Evolutionary conservation across 495 filamentous ascomycete genomes (phyloP).

Genomic region (Letharia columbiana): DNA sequence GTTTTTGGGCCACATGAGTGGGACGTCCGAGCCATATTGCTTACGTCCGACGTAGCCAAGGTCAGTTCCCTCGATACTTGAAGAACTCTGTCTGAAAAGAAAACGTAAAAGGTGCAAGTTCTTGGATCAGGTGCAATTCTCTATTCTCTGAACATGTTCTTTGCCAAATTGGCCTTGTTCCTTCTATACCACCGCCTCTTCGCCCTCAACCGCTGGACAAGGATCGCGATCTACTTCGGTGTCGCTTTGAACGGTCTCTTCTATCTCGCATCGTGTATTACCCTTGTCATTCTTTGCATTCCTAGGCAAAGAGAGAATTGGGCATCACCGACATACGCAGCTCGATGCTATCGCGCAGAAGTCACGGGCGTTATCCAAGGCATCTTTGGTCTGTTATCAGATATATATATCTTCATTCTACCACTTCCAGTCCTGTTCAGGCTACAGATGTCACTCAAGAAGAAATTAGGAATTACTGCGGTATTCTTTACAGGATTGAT

Average conservation of each 20-base stretch:
- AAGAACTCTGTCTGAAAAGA: background rate
- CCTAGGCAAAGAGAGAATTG: slow-evolving; percentile 8
- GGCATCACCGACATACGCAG: background rate
- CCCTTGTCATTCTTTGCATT: slow-evolving; percentile 10
- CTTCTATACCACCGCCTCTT: slow-evolving; percentile 21
- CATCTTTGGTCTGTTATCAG: slow-evolving; percentile 19
- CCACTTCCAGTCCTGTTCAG: slow-evolving; percentile 22
- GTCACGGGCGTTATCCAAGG: slow-evolving; percentile 11
- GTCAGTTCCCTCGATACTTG: background rate
- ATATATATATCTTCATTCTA: slow-evolving; percentile 26
- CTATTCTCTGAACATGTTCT: slow-evolving; percentile 16
- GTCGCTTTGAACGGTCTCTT: slow-evolving; percentile 17
- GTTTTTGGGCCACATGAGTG: slow-evolving; percentile 6
- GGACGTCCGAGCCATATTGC: slow-evolving; percentile 5
- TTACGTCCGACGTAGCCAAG: background rate
- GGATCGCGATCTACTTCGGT: slow-evolving; percentile 9
- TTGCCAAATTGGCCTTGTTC: slow-evolving; percentile 25
- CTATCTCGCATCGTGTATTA: slow-evolving; percentile 13
- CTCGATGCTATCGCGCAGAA: slow-evolving; percentile 1
- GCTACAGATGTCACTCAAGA: slow-evolving; percentile 16
- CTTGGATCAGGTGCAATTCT: background rate
- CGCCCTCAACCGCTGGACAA: slow-evolving; percentile 14
- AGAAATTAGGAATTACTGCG: slow-evolving; percentile 19
- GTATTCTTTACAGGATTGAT: slow-evolving; percentile 22
- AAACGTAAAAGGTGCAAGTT: slow-evolving; percentile 13